Base-by-base conservation (phyloP, 805 yeast genomes). In the Lachancea dasiensis region DNA sequence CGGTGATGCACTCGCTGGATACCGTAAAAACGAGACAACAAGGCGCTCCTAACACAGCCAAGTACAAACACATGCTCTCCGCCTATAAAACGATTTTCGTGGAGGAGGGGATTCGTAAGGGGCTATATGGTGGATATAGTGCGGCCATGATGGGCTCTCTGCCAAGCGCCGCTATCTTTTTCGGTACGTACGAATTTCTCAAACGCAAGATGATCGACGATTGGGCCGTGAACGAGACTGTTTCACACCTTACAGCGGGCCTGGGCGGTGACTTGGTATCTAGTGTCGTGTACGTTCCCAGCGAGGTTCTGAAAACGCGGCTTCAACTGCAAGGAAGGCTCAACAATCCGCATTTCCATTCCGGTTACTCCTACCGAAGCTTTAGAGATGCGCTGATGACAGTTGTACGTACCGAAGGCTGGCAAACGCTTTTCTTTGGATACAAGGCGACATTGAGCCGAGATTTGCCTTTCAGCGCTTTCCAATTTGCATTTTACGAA, bases 11-110 rank as follows among this genome's bases (percentile, higher is more conserved):
- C 61, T 89, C 97, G 0, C 64, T 92, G 24, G 99, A 92, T 56
- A 92, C 98, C 0, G 95, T 92, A 22, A 92, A 92, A 58, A 92
- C 98, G 2, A 70, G 98, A 45, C 98, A 92, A 59, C 99, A 92
- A 57, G 97, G 95, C n/a, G 84, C 95, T 3, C 79, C 84, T 16
- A 67, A 70, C 46, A 47, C 48, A 10, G 46, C 66, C 5, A 82
- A 85, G 58, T 90, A 90, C 60, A 72, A 65, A 43, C 79, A 73
- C 50, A 86, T 87, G 80, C 51, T 81, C 6, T 72, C 77, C 8
- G 95, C 97, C 0, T 86, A 83, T 51, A 45, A 62, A 19, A 80
- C 90, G 0, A 82, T 92, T n/a, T 62, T 82, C 34, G 56, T 69
- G 28, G 85, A 90, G 51, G 98, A 92, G 67, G 98, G 98, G 0